Base-by-base conservation (phyloP, 2,329 filamentous ascomycete genomes). In the Grosmannia clavigera region DNA sequence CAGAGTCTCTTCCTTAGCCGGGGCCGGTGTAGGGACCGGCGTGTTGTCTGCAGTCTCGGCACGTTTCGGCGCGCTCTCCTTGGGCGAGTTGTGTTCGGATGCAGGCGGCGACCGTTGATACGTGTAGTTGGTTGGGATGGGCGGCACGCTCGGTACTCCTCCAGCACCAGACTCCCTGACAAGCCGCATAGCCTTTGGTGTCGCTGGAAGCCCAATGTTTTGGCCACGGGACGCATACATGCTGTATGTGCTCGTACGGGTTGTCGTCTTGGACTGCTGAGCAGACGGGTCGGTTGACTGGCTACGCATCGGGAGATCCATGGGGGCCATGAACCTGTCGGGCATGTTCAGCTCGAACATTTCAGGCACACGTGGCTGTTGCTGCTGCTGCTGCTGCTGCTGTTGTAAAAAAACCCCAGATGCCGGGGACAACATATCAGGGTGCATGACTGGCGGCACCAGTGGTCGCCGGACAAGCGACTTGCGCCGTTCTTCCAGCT, bases 181-280 rank as follows among this genome's bases (percentile, higher is more conserved):
- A 1, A 95, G 84, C 25, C 88, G 83, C 91, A 96, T 95, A 1
- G 91, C 91, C 74, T 90, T 86, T 35, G 92, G 92, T 0, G 92
- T 96, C 2, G 91, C 90, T 16, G 92, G 91, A n/a, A 96, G 80
- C 0, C 91, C 92, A 58, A 92, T 80, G 6, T 81, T 79, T 1
- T 80, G 76, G 1, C 71, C 71, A 62, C 70, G 74, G 58, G 71
- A 72, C 16, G 76, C 75, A 63, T 78, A 79, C 70, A 81, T 80
- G 69, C 75, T 78, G 63, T 73, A 73, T 2, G 38, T 16, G 14
- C 38, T 14, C 14, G 76, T 73, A 7, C 58, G 53, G 22, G 22
- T 22, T 10, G 25, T 51, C 6, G 38, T 7, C 5, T 46, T 6
- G 6, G 55, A 25, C 5, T 40, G n/a, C n/a, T 43, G 58, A 25